Conservation (phyloP, 345 rosid species). For the Eucalyptus rudis region DNA sequence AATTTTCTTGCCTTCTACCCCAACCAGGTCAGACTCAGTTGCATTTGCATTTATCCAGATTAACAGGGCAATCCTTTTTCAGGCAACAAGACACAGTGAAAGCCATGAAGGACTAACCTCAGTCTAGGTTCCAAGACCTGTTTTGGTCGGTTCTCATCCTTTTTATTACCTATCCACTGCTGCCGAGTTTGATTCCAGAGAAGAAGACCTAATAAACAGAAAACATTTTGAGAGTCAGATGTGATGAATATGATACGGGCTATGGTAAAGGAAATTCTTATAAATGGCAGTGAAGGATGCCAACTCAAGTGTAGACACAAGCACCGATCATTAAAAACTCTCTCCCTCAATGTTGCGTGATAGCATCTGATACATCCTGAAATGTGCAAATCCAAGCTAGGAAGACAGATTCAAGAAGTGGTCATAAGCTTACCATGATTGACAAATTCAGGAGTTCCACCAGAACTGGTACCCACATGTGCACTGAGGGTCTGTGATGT, state of each 20-base stretch:
- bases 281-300: not conserved
- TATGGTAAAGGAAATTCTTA: not conserved
- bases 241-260: not conserved
- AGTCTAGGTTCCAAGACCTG: conserved; percentile 39
- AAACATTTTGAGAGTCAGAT: not conserved
- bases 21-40: not conserved
- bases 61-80: not conserved
- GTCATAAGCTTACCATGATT: conserved; percentile 48
- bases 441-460: conserved; percentile 40
- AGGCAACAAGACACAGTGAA: not conserved
- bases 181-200: conserved; percentile 83
- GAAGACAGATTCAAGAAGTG: not conserved
- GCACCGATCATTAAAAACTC: not conserved
- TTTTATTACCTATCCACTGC: conserved; percentile 61
- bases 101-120: conserved; percentile 34
- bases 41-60: not conserved
- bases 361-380: not conserved
- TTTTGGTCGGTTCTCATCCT: conserved; percentile 2
- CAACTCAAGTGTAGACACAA: not conserved
- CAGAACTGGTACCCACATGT: conserved; percentile 14
- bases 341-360: not conserved
- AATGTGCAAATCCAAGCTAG: not conserved
- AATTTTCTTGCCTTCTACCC: not conserved
- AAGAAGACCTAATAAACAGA: conserved; percentile 40
- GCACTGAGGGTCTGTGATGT: conserved; percentile 30